Conservation (phyloP, 495 filamentous ascomycete species). For the Wilcoxina mikolae region DNA sequence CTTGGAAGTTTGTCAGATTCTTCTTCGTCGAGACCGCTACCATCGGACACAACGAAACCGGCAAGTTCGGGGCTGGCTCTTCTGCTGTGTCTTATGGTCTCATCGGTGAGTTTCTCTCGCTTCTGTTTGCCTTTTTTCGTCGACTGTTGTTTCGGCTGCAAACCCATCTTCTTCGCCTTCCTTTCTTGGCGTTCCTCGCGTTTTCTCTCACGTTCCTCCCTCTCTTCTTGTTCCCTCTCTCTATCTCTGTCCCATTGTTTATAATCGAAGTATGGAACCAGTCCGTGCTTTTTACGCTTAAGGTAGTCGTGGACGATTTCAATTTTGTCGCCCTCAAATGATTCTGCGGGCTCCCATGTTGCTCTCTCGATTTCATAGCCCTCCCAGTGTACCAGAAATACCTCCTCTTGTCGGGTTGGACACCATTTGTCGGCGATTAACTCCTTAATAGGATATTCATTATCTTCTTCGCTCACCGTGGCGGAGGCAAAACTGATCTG, state of each 20-base stretch:
- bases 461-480: constrained; percentile 6
- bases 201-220: constrained; percentile 13
- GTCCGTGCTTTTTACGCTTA: background rate
- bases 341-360: constrained; percentile 33
- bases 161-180: constrained; percentile 15
- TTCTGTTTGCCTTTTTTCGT: background rate
- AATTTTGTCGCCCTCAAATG: constrained; percentile 9
- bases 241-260: constrained; percentile 22
- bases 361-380: constrained; percentile 43
- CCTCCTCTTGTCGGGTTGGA: background rate
- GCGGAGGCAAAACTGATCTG: background rate
- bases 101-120: background rate
- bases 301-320: constrained; percentile 1
- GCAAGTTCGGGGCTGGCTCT: background rate
- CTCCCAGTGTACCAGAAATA: constrained; percentile 53
- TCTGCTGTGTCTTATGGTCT: background rate
- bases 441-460: constrained; percentile 27
- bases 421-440: constrained; percentile 9
- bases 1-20: constrained; percentile 23
- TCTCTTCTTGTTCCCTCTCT: constrained; percentile 17
- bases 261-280: constrained; percentile 19
- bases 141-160: constrained; percentile 5
- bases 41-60: background rate
- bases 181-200: constrained; percentile 20
- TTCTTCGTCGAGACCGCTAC: constrained; percentile 14